A percentile compares a stretch with the other conserved stretches of the same genome.
Evolutionary conservation across 768 basidiomycete species (phyloP).

Genomic region (Terana coerulea): DNA sequence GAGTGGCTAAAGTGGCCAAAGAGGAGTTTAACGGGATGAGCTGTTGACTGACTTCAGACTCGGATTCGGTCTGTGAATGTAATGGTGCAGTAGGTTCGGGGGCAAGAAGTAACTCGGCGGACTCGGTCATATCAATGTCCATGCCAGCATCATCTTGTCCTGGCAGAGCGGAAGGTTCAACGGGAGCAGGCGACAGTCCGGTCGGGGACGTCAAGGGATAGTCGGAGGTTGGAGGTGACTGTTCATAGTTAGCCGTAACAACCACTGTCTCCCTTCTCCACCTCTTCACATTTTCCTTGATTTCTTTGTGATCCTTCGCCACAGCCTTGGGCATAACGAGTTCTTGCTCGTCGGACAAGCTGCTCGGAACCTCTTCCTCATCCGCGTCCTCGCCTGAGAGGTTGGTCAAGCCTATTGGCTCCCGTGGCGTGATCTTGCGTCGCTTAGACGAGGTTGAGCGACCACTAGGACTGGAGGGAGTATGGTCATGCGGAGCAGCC

Average conservation of each 20-base stretch:
- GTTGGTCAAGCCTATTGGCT: slow-evolving; percentile 4
- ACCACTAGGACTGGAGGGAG: not conserved
- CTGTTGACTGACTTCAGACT: slow-evolving; percentile 15
- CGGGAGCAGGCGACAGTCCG: not conserved
- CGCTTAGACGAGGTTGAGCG: slow-evolving; percentile 29
- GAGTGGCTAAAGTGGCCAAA: not conserved
- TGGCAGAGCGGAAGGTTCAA: not conserved
- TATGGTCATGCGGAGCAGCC: not conserved
- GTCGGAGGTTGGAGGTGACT: not conserved
- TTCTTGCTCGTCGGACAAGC: slow-evolving; percentile 66
- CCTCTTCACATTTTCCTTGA: slow-evolving; percentile 35
- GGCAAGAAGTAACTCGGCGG: not conserved
- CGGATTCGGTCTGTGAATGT: slow-evolving; percentile 4
- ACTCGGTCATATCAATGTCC: slow-evolving; percentile 19
- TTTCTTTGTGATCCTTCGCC: slow-evolving; percentile 23
- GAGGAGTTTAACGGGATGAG: slow-evolving; percentile 2
- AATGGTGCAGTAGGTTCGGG: not conserved
- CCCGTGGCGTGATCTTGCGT: slow-evolving; percentile 31
- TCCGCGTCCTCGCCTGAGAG: slow-evolving; percentile 17
- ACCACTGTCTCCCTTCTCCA: slow-evolving; percentile 32
- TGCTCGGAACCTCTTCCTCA: slow-evolving; percentile 46
- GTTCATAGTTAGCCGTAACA: not conserved
- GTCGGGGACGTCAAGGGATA: not conserved
- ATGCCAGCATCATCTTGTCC: not conserved
- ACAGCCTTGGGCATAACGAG: slow-evolving; percentile 32